Conservation (phyloP, 2,329 filamentous ascomycete species). For the Stromatinia cepivora region DNA sequence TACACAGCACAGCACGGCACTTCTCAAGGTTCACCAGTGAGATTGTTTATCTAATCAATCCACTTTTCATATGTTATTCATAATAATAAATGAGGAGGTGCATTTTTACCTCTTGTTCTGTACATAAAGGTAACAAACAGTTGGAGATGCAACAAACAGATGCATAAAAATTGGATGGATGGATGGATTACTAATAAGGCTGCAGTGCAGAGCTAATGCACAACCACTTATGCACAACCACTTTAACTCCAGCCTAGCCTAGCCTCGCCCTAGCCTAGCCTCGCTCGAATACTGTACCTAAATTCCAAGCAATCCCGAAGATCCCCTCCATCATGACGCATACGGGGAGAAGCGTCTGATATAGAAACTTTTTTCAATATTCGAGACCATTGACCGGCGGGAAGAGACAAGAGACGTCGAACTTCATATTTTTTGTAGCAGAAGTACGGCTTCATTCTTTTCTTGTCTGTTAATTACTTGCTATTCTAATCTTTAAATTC, state of each 20-base stretch:
- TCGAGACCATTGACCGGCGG: neutral
- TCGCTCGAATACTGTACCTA: neutral
- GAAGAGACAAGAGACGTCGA: neutral
- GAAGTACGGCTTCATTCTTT: neutral
- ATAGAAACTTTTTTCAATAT: neutral
- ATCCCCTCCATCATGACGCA: constrained; percentile 7
- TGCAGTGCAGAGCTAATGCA: neutral
- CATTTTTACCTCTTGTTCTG: too few relatives aligned
- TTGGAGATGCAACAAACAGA: neutral
- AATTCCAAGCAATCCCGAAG: neutral
- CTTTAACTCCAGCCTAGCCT: neutral
- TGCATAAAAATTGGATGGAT: too few relatives aligned
- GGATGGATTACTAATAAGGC: neutral
- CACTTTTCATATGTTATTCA: neutral
- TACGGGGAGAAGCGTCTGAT: neutral
- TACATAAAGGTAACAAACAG: neutral
- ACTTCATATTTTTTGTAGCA: neutral
- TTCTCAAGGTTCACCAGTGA: neutral
- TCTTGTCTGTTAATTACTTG: neutral
- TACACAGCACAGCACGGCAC: neutral
- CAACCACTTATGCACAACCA: neutral
- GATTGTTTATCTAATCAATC: neutral
- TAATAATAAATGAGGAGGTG: too few relatives aligned
- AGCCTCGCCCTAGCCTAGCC: neutral
- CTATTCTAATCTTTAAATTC: neutral